Evolutionary conservation across 495 filamentous ascomycete species (phyloP), one percentile per base, ranked within the genome.

Genomic region (Aspergillus sparsus): DNA sequence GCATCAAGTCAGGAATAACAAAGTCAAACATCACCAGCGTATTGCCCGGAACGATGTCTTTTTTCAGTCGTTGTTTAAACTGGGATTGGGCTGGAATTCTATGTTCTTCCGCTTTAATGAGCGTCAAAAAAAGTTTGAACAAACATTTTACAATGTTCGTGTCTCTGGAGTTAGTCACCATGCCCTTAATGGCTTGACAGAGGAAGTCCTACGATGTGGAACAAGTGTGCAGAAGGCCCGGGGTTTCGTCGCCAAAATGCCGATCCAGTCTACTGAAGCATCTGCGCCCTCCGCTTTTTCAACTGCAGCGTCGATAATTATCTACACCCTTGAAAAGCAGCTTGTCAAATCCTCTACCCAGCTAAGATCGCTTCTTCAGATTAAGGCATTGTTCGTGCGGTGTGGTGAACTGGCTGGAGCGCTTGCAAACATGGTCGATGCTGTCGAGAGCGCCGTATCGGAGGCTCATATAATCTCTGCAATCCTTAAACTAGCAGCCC

Each of bases 81-180:
- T 97, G 9, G 89, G 87, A 0, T 78, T 97, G 3, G 94, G 94
- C 6, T 83, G 91, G 73, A 87, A 85, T 51, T 97, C 93, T 0
- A 71, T 88, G 9, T 82, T 97, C 49, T 97, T 95, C 71, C 69
- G 69, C 1, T 96, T 87, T 77, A 79, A 91, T 55, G 66, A 79
- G 33, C 67, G 75, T 27, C 82, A 78, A 34, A 71, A 71, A 53
- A 70, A 71, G 7, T 96, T 97, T 64, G 71, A 73, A 37, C 85
- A 81, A 36, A 74, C 76, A 7, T 63, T 85, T 7, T 65, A 80
- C 4, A 68, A 82, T 49, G 70, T 88, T 18, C 82, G 86, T 33
- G 82, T 90, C 9, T 89, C 89, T 0, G 93, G 93, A 2, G 79
- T 86, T 53, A 92, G 88, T 45, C 66, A 78, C 2, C 60, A 76